Percentiles rank a stretch among this genome's conserved stretches.
Evolutionary conservation across 208 protist species (phyloP).

Genomic region (Trypanosoma cruzi): DNA sequence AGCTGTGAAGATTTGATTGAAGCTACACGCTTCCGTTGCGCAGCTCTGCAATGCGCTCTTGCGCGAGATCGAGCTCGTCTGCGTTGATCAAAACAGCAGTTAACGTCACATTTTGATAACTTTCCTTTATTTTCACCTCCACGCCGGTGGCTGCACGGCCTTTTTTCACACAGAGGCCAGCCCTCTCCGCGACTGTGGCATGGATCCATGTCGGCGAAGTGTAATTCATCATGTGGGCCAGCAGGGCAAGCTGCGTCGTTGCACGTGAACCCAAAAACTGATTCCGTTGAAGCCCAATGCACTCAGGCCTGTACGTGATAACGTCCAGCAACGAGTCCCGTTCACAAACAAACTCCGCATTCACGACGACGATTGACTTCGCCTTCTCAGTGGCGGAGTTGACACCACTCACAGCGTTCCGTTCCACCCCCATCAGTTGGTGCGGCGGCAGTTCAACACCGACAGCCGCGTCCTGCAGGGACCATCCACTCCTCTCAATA

Average conservation of each 20-base stretch:
- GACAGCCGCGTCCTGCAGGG: constrained; percentile 11
- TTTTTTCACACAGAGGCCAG: constrained; percentile 5
- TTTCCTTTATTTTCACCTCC: background rate
- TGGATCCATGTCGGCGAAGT: constrained; percentile 19
- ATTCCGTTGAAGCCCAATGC: background rate
- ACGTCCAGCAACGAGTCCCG: constrained; percentile 27
- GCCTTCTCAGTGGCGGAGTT: background rate
- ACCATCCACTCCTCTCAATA: constrained; percentile 17
- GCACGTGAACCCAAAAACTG: background rate
- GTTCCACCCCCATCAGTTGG: background rate
- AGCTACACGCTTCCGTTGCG: background rate
- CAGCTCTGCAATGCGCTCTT: constrained; percentile 14
- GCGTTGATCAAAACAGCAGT: constrained; percentile 20
- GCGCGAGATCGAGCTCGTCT: constrained; percentile 21
- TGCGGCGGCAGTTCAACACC: constrained; percentile 15
- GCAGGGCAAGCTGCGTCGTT: constrained; percentile 6
- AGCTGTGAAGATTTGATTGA: constrained; percentile 8
- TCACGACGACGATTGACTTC: constrained; percentile 19
- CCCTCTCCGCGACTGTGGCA: constrained; percentile 2
- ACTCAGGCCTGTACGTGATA: constrained; percentile 28
- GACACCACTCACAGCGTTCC: background rate
- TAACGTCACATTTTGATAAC: background rate
- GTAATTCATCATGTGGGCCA: constrained; percentile 19
- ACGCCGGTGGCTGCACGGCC: constrained; percentile 7
- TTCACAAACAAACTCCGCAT: constrained; percentile 26